Conservation (phyloP, 371 early-diverging fungal species). For the Syncephalastrum racemosum region DNA sequence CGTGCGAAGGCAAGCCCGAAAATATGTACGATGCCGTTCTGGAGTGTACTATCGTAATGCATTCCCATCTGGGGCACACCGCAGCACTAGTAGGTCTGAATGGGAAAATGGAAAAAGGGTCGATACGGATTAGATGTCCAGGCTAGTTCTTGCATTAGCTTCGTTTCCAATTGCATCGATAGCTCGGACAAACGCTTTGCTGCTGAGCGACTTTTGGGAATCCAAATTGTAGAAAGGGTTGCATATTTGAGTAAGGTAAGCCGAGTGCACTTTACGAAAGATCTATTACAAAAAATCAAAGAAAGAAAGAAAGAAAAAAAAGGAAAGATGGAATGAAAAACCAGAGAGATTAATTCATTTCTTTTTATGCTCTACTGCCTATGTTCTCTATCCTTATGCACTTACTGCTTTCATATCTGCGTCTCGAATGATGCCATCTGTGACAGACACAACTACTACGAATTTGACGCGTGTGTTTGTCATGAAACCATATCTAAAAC, state of each 20-base stretch:
- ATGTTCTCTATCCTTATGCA: not conserved
- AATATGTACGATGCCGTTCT: too few species aligned
- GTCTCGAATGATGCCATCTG: conserved; percentile 77
- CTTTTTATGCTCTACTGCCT: not conserved
- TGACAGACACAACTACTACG: conserved; percentile 72
- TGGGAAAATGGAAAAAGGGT: too few species aligned
- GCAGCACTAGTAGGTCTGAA: too few species aligned
- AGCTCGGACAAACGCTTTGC: conserved; percentile 55
- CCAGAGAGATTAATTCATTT: conserved; percentile 1
- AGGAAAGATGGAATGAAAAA: not conserved
- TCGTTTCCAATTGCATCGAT: conserved; percentile 58
- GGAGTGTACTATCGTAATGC: too few species aligned
- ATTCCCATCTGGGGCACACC: too few species aligned
- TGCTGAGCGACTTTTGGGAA: conserved; percentile 54
- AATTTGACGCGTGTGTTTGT: conserved; percentile 85
- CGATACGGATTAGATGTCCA: conserved; percentile 5
- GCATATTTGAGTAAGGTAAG: conserved; percentile 74
- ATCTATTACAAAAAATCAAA: conserved; percentile 43
- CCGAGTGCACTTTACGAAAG: conserved; percentile 77
- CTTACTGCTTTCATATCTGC: conserved; percentile 79
- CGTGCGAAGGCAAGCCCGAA: too few species aligned
- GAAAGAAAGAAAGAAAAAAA: not conserved
- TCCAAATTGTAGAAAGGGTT: conserved; percentile 82
- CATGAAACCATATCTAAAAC: conserved; percentile 75
- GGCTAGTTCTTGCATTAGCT: conserved; percentile 21